Base-by-base conservation (phyloP, 1,284 basidiomycete genomes). In the Ustilago curta region DNA sequence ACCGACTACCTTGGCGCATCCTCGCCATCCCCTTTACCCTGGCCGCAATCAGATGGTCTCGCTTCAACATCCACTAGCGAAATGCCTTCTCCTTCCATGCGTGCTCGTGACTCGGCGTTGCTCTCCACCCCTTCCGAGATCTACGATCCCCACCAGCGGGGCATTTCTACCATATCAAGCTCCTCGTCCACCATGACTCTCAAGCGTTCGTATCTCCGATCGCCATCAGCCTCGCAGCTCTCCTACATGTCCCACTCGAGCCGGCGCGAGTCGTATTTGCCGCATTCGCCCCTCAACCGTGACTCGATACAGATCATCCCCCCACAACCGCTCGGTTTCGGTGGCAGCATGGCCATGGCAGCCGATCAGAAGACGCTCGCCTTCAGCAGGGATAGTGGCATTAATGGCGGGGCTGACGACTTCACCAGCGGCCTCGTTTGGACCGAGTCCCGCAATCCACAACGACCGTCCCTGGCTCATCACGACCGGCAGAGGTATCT, bases 321-420 rank as follows among this genome's bases (percentile, higher is more conserved):
- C 2, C 80, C 80, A 2, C 79, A 81, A 47, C 80, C 80, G 25
- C 77, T 82, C 11, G 80, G 80, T 2, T 80, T 80, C 49, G 77
- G 78, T 16, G 75, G 77, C 19, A 65, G 50, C 21, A 64, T 79
- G 66, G 79, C 80, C 2, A 74, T 61, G 51, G 78, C 78, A 2
- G 55, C 66, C 12, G 80, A 82, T 52, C 78, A 82, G 60, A 60
- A 44, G 49, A 82, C 79, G 40, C 69, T 79, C 7, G 77, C 78
- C 12, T 82, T 82, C 60, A 76, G 75, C 59, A 70, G 37, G 43
- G 53, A 49, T 19, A 76, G 71, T 31, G 75, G 80, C 35, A 69
- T 82, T 23, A 37, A 37, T 37, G 80, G 80, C n/a, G 16, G 25
- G 18, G 29, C 49, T 25, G 79, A 81, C 12, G 76, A 76, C n/a